Conservation (phyloP, 208 protist genomes). For the Acanthamoeba royreba region DNA sequence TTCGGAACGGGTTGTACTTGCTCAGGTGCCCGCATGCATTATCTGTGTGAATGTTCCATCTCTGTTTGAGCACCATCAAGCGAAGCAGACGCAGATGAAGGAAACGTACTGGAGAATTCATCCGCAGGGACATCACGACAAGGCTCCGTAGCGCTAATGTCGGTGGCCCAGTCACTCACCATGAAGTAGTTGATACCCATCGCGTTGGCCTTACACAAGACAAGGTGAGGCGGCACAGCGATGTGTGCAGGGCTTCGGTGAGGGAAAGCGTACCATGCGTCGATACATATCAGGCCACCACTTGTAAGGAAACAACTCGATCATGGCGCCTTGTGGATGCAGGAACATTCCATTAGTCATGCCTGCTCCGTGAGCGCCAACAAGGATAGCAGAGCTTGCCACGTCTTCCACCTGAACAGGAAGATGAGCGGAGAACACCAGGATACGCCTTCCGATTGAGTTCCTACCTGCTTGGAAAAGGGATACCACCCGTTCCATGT, state of each 20-base stretch:
- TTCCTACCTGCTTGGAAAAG: too few relatives aligned
- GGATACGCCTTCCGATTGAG: too few relatives aligned
- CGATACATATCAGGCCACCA: neutral
- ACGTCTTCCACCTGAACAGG: neutral
- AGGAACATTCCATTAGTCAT: neutral
- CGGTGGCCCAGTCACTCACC: neutral
- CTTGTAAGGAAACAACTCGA: neutral
- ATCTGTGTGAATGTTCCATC: too few relatives aligned
- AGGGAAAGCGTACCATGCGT: neutral
- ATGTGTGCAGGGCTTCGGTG: neutral
- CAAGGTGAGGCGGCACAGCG: neutral
- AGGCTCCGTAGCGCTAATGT: neutral
- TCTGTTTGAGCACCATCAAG: too few relatives aligned
- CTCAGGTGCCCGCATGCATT: too few relatives aligned
- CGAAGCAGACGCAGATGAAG: neutral
- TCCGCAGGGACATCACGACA: neutral
- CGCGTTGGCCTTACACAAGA: neutral
- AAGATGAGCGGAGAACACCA: too few relatives aligned
- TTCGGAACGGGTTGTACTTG: too few relatives aligned
- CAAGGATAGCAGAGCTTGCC: neutral
- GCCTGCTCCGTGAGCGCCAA: neutral
- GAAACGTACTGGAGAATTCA: neutral
- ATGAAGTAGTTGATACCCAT: neutral
- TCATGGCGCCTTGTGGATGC: neutral
- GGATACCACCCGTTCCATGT: neutral